Base-by-base conservation (phyloP, 2,329 filamentous ascomycete species). In the Cladobotryum protrusum region DNA sequence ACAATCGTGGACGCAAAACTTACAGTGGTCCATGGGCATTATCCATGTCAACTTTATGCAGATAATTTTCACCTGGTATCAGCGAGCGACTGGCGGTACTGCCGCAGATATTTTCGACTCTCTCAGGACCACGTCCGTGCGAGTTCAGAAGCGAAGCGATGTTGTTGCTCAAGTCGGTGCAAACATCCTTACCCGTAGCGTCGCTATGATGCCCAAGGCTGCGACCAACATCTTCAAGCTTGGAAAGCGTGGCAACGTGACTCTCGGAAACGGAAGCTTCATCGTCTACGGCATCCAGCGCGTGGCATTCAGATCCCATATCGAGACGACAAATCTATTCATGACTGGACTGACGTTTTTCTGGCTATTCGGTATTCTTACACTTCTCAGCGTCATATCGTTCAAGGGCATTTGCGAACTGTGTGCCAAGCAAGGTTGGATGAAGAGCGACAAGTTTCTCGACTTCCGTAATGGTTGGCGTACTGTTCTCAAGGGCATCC, bases 11-110 rank as follows among this genome's bases (percentile, higher is more conserved):
- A 95, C 90, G 1, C 91, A 96, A 71, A 92, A 96, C 70, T 96
- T 96, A 72, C 87, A 95, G 65, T 96, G 91, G 91, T 93, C 86
- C 63, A 92, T 96, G 88, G 91, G 91, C 60, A 90, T 96, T 60
- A 95, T 96, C 61, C 81, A 81, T 48, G 77, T 96, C 41, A 75
- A 74, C 9, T 96, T 95, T 66, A 79, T 96, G 71, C 89, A 96
- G 71, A 75, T 75, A 35, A 86, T 95, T 62, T 88, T 89, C 54
- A 95, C 89, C 24, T 96, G 91, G 91, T 96, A 96, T 65, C 91
- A 95, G 70, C 86, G 91, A 54, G 81, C 91, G 2, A 96, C 91
- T 2, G 91, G 91, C 47, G 91, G 91, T 56, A 89, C 79, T 1
- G 87, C 91, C 1, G 83, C 89, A 7, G 86, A 82, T n/a, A 75